Conservation (phyloP, 169 alveolate genomes). For the Plasmodium knowlesi region DNA sequence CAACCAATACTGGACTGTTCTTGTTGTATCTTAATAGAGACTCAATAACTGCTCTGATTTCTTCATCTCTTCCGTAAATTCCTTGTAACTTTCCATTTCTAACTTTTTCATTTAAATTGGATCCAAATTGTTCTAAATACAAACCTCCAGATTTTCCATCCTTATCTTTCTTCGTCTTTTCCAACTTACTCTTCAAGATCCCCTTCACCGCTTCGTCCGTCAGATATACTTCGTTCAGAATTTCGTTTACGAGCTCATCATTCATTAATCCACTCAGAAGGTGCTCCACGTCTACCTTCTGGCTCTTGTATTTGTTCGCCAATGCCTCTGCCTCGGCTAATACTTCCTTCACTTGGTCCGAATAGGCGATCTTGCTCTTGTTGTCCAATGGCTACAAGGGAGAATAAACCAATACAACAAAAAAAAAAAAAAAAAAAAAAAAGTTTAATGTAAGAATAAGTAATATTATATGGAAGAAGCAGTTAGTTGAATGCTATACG, state of each 20-base stretch:
- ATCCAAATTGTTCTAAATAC: constrained; percentile 69
- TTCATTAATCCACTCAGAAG: constrained; percentile 25
- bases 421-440: too few relatives aligned
- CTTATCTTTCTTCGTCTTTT: constrained; percentile 38
- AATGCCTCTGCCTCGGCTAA: constrained; percentile 52
- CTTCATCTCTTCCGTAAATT: constrained; percentile 76
- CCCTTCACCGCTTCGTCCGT: constrained; percentile 50
- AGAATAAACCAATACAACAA: neutral
- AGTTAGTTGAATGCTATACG: neutral
- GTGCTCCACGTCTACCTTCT: constrained; percentile 70
- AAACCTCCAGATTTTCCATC: constrained; percentile 25
- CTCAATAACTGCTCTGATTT: constrained; percentile 68
- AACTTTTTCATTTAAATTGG: constrained; percentile 66
- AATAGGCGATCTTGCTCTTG: constrained; percentile 9
- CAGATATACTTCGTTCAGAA: constrained; percentile 23
- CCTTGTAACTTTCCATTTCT: constrained; percentile 67
- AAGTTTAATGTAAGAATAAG: too few relatives aligned
- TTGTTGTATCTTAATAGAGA: constrained; percentile 61
- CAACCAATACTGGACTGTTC: constrained; percentile 74
- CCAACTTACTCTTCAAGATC: constrained; percentile 21
- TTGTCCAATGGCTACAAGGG: constrained; percentile 57
- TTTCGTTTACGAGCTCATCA: constrained; percentile 60
- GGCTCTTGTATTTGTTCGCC: constrained; percentile 40
- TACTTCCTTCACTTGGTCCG: constrained; percentile 30
- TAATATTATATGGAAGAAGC: neutral